phyloP scores from a whole-genome alignment of 176 grass and related monocot species.

The Bromus sterilis region DNA sequence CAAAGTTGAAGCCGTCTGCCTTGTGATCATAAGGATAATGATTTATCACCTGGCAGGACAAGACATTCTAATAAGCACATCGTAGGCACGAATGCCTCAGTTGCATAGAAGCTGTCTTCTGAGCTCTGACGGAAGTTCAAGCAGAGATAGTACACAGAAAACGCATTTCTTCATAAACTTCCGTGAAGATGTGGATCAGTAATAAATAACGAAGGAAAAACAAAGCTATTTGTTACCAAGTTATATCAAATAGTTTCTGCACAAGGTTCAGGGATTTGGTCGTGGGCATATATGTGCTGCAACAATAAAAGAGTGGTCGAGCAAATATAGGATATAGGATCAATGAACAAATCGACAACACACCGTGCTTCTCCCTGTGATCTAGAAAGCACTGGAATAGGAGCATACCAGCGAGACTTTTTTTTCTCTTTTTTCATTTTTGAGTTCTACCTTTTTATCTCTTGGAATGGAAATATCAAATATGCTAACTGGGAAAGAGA shows the following conservation, averaged over 20 bases:
- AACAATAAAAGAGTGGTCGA: not conserved
- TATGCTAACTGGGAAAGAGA: not conserved
- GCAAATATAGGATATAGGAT: not conserved
- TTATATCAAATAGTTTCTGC: not conserved
- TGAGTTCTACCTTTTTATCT: no score
- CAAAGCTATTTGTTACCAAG: not conserved
- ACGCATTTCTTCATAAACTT: not conserved
- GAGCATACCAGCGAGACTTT: no score
- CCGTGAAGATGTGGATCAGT: not conserved
- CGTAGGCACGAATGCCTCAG: not conserved
- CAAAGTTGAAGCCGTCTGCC: constrained; percentile 94
- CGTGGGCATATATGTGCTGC: not conserved
- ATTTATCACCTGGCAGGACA: constrained; percentile 75
- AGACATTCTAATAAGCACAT: not conserved
- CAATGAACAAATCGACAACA: not conserved
- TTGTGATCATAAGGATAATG: constrained; percentile 75
- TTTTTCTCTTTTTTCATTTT: no score
- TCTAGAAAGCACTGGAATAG: not conserved
- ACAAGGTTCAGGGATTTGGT: not conserved
- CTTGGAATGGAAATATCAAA: not conserved
- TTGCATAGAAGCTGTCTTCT: not conserved
- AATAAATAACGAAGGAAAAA: not conserved
- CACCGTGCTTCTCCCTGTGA: constrained; percentile 25
- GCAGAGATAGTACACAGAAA: not conserved
- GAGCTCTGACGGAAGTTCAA: not conserved